Percentiles rank a stretch among this genome's conserved stretches.
Conservation (phyloP, 495 filamentous ascomycete genomes). For the Copromyces sp. region DNA sequence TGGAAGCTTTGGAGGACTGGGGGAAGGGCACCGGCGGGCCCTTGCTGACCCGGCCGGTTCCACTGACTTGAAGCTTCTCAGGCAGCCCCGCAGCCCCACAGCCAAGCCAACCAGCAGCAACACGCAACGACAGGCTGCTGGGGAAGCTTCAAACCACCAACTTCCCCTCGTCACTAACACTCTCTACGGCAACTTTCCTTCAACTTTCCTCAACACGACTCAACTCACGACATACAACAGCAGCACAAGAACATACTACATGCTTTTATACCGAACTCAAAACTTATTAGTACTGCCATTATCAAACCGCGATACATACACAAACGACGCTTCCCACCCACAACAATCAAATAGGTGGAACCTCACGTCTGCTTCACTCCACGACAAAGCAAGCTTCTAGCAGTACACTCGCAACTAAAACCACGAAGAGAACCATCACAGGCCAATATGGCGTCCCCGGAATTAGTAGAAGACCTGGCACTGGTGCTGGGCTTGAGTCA, state of each 20-base stretch:
- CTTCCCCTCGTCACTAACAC: neutral
- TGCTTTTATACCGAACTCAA: neutral
- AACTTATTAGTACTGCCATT: neutral
- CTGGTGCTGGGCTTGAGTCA: slow-evolving; percentile 44
- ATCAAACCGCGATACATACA: neutral
- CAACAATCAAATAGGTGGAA: neutral
- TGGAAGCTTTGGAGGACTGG: neutral
- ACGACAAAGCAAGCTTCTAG: neutral
- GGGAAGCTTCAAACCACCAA: neutral
- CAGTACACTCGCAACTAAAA: neutral
- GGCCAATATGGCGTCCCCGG: slow-evolving; percentile 16
- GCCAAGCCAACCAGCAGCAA: neutral
- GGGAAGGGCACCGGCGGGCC: neutral
- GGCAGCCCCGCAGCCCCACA: neutral
- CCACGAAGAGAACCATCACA: neutral
- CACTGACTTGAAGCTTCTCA: neutral
- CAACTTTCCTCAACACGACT: neutral
- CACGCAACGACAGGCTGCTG: neutral
- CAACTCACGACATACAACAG: neutral
- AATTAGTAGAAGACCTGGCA: slow-evolving; percentile 40
- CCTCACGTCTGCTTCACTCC: neutral
- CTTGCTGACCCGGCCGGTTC: neutral
- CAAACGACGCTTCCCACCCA: neutral
- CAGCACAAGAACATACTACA: neutral
- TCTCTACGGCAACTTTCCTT: neutral